Evolutionary conservation across 495 filamentous ascomycete species (phyloP), one percentile per base, ranked within the genome.

Genomic region (Tuber microsphaerosporum): DNA sequence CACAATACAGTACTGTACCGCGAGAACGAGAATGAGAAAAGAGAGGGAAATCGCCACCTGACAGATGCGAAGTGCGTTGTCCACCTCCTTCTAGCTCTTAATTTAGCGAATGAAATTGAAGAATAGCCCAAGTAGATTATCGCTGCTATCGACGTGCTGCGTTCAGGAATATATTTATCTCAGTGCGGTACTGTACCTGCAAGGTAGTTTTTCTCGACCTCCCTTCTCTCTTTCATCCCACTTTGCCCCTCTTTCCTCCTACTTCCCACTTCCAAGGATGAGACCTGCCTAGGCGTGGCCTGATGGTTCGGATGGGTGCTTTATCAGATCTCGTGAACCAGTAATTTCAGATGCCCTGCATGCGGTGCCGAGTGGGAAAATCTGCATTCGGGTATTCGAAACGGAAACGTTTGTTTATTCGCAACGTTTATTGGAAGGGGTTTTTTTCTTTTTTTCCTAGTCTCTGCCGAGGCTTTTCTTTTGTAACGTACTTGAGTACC

Each of bases 311-410:
- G 56, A 65, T 65, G 56, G 56, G 56, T 16, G 14, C 26, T 34
- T 65, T 65, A 65, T 34, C 56, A 65, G 56, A 65, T 65, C 26
- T 65, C 14, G 26, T 34, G 26, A 31, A 19, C 56, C 56, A 65
- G 56, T 65, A 17, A 19, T 65, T 65, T 65, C 26, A 65, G 56
- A 65, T 65, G 56, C 3, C 56, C 26, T 19, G 26, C 26, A 65
- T 65, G 56, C 56, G 56, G 17, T 34, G 56, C 26, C 12, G 14
- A 65, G 56, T 65, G 26, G 56, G 26, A 65, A 65, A 65, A 65
- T 65, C 56, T 31, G 56, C 12, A 65, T 65, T 65, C 26, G 56
- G 56, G 56, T 65, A 65, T 65, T 65, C 26, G 56, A 65, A 65
- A 65, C 56, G 26, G 56, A 65, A 34, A 65, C 26, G 56, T 65